Base-by-base conservation (phyloP, 1,284 basidiomycete species). In the Marasmius sp. region DNA sequence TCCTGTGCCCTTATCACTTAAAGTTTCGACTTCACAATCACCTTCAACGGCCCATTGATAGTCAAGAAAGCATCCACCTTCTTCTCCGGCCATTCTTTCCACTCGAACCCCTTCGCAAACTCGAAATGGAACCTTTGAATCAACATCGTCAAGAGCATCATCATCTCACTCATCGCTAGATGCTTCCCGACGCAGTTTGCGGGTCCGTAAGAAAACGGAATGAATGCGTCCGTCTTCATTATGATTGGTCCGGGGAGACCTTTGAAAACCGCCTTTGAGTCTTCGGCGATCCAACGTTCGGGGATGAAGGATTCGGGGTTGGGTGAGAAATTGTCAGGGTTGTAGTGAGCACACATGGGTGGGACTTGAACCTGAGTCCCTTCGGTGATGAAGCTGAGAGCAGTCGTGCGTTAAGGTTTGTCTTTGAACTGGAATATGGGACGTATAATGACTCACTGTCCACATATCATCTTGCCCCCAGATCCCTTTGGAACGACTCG, bases 401-500 rank as follows among this genome's bases (percentile, higher is more conserved):
- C 36, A 36, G 27, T 27, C 27, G 5, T 27, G 27, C 5, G 27
- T 2, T 41, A 58, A 48, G 51, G 18, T 62, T 34, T 56, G 37
- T 2, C 37, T 55, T 47, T 8, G 57, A 37, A 58, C 53, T n/a
- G n/a, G n/a, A n/a, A n/a, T n/a, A n/a, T n/a, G n/a, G n/a, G n/a
- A n/a, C n/a, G 14, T 9, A 8, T 18, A 41, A n/a, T 36, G 20
- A 71, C 75, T 65, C 59, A 77, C 73, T 72, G 64, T 53, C 68
- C 55, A 5, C 74, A 74, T 43, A 75, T 65, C 33, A 68, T 61
- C 50, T 67, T 68, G 49, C 70, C 74, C 1, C 64, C 68, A 33
- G 64, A 65, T 34, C 69, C 69, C 49, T 38, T 59, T 10, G 70
- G 68, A 5, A 68, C 67, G 27, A 69, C 67, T 22, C 75, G 72